Base-by-base conservation (phyloP, 192 early-diverging fungal genomes). In the Umbelopsis sp. region DNA sequence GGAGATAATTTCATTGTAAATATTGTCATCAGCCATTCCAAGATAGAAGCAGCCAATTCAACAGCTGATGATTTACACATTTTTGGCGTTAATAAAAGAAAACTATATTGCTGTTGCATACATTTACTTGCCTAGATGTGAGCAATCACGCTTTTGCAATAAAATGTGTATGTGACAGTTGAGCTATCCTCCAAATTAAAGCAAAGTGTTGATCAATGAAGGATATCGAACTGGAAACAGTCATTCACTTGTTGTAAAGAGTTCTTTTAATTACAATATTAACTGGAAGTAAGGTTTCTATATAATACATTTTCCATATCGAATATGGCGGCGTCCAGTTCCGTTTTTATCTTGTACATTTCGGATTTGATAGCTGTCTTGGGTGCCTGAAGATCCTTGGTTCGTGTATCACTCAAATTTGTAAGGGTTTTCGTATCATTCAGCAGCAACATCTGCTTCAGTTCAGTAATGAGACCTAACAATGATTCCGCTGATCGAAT, bases 351-450 rank as follows among this genome's bases (percentile, higher is more conserved):
- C 47, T 72, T 77, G 13, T 77, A 16, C 18, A 85, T 50, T 33
- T 71, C 46, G 10, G 79, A 71, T 69, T 82, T 79, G 13, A 86
- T 81, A 1, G 78, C 82, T 13, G 71, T 69, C 68, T 78, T 83
- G 55, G 78, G 80, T n/a, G 35, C 68, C 35, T 66, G 72, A 1
- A 86, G 61, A 30, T 74, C 76, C 20, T 66, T 44, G 23, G 81
- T 81, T 47, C 82, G 70, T 25, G 48, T 65, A 15, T 70, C 69
- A 3, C 72, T 74, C 21, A 86, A 64, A 25, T 74, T 53, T 30
- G 84, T 78, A 12, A 86, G 30, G 0, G 82, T 86, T 4, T 66
- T 78, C 23, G 84, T 78, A 64, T 86, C 84, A 23, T 86, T 86
- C 35, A 86, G 53, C 2, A 86, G 49, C 45, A 83, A 41, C 1